phyloP scores from a whole-genome alignment of 352 stramenopile species.

The Paralagenidium karlingii region DNA sequence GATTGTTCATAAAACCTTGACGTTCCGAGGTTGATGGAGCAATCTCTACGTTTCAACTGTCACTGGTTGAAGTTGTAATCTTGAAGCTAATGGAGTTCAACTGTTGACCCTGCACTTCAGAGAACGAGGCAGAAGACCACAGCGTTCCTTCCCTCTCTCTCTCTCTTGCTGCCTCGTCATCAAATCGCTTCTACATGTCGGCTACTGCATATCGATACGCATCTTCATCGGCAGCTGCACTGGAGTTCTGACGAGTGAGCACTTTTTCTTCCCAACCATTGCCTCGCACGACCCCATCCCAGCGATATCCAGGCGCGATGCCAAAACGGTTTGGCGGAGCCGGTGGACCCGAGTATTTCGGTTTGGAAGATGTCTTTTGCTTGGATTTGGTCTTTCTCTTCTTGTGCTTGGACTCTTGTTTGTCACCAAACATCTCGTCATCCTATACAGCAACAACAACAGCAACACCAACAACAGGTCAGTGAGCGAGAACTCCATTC shows the following conservation, averaged over 20 bases:
- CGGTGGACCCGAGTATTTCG: slow-evolving; percentile 56
- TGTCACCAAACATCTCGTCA: slow-evolving; percentile 18
- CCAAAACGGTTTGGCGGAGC: slow-evolving; percentile 75
- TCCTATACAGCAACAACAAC: too few species aligned
- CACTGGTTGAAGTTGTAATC: slow-evolving; percentile 2
- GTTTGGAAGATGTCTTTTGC: slow-evolving; percentile 18
- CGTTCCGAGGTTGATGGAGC: too few species aligned
- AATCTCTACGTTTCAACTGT: too few species aligned
- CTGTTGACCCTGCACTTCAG: not conserved
- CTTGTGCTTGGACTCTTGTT: slow-evolving; percentile 15
- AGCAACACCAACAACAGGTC: too few species aligned
- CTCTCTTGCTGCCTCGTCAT: slow-evolving; percentile 1
- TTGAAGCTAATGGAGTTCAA: not conserved
- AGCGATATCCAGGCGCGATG: slow-evolving; percentile 95
- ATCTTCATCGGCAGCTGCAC: slow-evolving; percentile 44
- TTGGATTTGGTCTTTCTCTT: slow-evolving; percentile 32
- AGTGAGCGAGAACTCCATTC: not conserved
- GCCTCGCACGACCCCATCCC: slow-evolving; percentile 94
- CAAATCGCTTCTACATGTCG: slow-evolving; percentile 47
- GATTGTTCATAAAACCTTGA: too few species aligned
- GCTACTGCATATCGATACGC: slow-evolving; percentile 70
- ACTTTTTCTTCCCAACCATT: slow-evolving; percentile 95
- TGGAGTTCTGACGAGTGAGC: slow-evolving; percentile 64
- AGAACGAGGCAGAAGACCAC: not conserved
- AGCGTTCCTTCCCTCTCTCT: slow-evolving; percentile 1